Evolutionary conservation across 2,329 filamentous ascomycete species (phyloP), one percentile per base, ranked within the genome.

Genomic region (Daldinia sp.): DNA sequence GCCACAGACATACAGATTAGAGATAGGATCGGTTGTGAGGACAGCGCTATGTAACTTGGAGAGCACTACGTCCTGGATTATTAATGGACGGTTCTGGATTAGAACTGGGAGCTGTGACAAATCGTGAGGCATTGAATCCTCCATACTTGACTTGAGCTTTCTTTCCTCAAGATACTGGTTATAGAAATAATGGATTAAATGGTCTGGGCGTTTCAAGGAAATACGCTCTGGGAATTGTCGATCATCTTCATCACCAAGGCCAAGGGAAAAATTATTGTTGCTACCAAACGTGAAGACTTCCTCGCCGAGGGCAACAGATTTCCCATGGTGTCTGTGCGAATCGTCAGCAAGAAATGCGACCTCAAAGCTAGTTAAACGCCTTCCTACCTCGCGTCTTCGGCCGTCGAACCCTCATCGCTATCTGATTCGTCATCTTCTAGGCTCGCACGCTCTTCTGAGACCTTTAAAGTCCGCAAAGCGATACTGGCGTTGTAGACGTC

Each of bases 281-380:
- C 94, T 98, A 50, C 95, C 95, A 77, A 98, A 97, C 0, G 93
- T 90, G 72, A 93, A 98, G 0, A 97, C 80, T 73, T 99, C 95
- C 71, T 97, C 92, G 7, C 93, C 94, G 19, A 76, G 50, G n/a
- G 71, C 71, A 19, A 45, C 13, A 11, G 50, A 63, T 55, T 61
- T 72, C 17, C 25, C 19, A 52, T 64, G 58, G 50, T 74, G 67
- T 15, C 72, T 73, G 69, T 74, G 76, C 23, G 39, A 48, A 17
- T 19, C 35, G 32, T 61, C 52, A 76, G 72, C 30, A 72, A 69
- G 45, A 50, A 56, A 58, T 17, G 30, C 21, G 72, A 53, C 78
- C 67, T 41, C 70, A 39, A 64, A 54, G 41, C 57, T 63, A 8
- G 53, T 53, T 49, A 75, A 39, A 15, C 37, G 23, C 32, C 63